phyloP scores from a whole-genome alignment of 2,329 filamentous ascomycete genomes.

The Botryotinia calthae region DNA sequence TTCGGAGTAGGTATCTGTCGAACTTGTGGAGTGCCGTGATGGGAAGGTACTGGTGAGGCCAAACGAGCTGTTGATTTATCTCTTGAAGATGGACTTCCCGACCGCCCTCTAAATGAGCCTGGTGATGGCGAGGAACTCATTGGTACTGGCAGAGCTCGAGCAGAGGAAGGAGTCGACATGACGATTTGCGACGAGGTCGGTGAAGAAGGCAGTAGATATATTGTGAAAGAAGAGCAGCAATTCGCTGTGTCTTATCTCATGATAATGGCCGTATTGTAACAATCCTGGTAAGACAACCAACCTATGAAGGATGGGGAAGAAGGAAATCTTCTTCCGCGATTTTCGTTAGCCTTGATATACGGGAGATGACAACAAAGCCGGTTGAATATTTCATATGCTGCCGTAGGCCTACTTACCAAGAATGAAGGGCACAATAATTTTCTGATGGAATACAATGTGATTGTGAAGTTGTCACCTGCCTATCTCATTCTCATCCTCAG shows the following conservation, averaged over 20 bases:
- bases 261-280: constrained; percentile 13
- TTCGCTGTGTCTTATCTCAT: constrained; percentile 21
- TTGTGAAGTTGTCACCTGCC: constrained; percentile 1
- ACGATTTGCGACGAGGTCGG: constrained; percentile 13
- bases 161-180: constrained; percentile 40
- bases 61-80: constrained; percentile 60
- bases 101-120: constrained; percentile 33
- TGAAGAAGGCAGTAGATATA: constrained; percentile 4
- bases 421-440: neutral
- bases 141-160: constrained; percentile 41
- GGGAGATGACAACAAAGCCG: neutral
- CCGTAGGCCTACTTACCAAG: neutral
- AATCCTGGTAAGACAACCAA: constrained; percentile 14
- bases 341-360: constrained; percentile 6
- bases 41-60: constrained; percentile 53
- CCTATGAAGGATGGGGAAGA: neutral
- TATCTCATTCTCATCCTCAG: constrained; percentile 1
- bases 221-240: neutral
- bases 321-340: neutral
- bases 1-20: constrained; percentile 49
- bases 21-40: constrained; percentile 47
- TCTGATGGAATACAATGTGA: neutral
- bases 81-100: constrained; percentile 43
- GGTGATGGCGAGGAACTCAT: constrained; percentile 47
- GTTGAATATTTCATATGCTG: neutral